A percentile compares a stretch with the other conserved stretches of the same genome.
Evolutionary conservation across 345 rosid species (phyloP).

Genomic region (Chamaenerion angustifolium): DNA sequence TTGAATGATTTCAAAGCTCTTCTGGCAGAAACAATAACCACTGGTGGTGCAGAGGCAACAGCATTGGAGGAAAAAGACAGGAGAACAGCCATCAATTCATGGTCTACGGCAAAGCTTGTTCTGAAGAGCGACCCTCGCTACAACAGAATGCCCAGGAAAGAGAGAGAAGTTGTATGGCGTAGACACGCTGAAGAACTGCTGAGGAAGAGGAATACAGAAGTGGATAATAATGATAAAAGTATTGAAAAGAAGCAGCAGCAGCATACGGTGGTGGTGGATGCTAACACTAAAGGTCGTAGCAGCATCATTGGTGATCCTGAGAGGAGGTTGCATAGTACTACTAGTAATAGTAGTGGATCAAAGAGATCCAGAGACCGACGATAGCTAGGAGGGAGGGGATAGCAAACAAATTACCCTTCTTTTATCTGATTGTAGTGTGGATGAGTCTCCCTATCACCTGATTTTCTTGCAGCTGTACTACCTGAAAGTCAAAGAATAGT

Average conservation of each 20-base stretch:
- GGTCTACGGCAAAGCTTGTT: slow-evolving; percentile 81
- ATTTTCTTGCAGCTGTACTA: too few relatives aligned
- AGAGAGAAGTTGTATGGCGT: slow-evolving; percentile 71
- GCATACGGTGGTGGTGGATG: not conserved
- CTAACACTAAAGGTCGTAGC: slow-evolving; percentile 32
- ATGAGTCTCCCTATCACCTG: too few relatives aligned
- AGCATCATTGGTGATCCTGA: slow-evolving; percentile 18
- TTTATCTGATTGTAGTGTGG: too few relatives aligned
- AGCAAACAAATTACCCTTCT: too few relatives aligned
- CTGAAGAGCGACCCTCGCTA: slow-evolving; percentile 66
- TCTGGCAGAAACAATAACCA: slow-evolving; percentile 53
- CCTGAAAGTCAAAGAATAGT: too few relatives aligned
- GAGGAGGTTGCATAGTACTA: too few relatives aligned
- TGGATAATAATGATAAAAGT: slow-evolving; percentile 19
- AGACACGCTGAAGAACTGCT: slow-evolving; percentile 49
- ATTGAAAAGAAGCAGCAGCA: slow-evolving; percentile 15
- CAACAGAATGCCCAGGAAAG: slow-evolving; percentile 76
- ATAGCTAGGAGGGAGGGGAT: slow-evolving; percentile 5
- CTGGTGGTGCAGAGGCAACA: slow-evolving; percentile 47
- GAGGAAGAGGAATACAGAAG: slow-evolving; percentile 38
- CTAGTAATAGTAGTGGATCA: slow-evolving; percentile 22
- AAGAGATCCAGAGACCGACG: slow-evolving; percentile 35
- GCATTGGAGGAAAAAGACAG: slow-evolving; percentile 48
- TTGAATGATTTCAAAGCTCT: slow-evolving; percentile 53
- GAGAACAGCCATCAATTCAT: slow-evolving; percentile 66